Conservation (phyloP, 441 rosid species). For the Erodium moschatum region DNA sequence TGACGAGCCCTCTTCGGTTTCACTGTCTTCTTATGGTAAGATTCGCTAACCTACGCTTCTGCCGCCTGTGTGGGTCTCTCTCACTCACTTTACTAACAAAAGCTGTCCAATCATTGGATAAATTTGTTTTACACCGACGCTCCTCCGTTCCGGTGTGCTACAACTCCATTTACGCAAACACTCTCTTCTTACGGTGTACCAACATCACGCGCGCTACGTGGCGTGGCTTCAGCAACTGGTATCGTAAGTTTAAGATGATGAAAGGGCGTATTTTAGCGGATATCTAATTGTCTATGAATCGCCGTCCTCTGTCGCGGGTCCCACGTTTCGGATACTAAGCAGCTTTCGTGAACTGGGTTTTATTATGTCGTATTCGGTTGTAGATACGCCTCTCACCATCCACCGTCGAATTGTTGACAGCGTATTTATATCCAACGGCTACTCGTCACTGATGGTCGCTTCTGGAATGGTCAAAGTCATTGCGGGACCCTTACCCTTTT, state of each 20-base stretch:
- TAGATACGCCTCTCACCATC: background rate
- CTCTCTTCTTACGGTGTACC: too few relatives aligned
- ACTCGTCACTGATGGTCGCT: background rate
- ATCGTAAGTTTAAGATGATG: background rate
- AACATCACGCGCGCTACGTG: too few relatives aligned
- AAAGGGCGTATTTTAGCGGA: background rate
- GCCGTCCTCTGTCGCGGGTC: background rate
- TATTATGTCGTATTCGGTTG: background rate
- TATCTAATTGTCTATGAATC: background rate
- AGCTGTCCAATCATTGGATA: background rate
- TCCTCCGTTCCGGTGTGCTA: too few relatives aligned
- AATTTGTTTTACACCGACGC: background rate
- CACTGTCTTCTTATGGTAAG: background rate
- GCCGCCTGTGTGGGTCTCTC: background rate
- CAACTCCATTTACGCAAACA: too few relatives aligned
- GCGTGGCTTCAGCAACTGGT: too few relatives aligned
- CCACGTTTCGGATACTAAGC: background rate
- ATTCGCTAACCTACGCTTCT: background rate
- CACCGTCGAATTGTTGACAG: background rate
- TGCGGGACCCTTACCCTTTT: too few relatives aligned
- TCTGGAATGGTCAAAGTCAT: background rate
- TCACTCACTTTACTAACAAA: background rate
- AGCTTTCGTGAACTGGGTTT: background rate
- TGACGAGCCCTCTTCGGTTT: background rate
- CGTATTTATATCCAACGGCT: background rate